Evolutionary conservation across 148 eudicot genomes (phyloP), one percentile per base, ranked within the genome.

Genomic region (Vaccinium corymbosum): DNA sequence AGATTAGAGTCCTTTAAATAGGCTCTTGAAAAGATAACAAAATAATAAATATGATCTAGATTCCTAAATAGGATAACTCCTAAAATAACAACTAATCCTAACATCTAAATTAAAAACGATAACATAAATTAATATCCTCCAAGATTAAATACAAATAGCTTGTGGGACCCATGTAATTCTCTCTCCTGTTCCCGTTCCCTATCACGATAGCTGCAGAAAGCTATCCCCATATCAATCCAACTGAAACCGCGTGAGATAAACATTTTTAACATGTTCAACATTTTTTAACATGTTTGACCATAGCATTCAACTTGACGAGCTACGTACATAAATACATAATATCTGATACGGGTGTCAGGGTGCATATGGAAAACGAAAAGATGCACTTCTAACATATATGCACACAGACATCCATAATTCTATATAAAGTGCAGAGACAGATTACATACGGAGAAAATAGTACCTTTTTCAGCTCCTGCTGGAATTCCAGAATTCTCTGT

Each of bases 391-490:
- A 10, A n/a, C 53, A 48, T 75, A 11, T 42, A 42, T 16, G 51
- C 78, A 42, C 48, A 42, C 46, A 42, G 6, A 42, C 46, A 42
- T 42, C 0, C 46, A 42, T 42, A 42, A 42, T 42, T 42, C 46
- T 42, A 42, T 5, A 42, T 3, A 42, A 0, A 0, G 46, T 32
- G 35, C 35, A 80, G 66, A 51, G 17, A 42, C 16, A 46, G 13
- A 11, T 1, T 16, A 22, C 0, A 5, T 14, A 7, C 2, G 8
- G 0, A 52, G 17, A 15, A 59, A 53, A 14, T 90, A 42, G 46
- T 42, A 97, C 98, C 99, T 93, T 93, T 86, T 92, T 91, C 88
- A 94, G 74, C 86, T 95, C 97, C 86, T 82, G 83, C 87, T 97
- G 99, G 79, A 88, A 97, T 83, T 91, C 93, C 92, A 97, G 82